Conservation (phyloP, 2,329 filamentous ascomycete species). For the Phaeosphaeriaceae sp. region DNA sequence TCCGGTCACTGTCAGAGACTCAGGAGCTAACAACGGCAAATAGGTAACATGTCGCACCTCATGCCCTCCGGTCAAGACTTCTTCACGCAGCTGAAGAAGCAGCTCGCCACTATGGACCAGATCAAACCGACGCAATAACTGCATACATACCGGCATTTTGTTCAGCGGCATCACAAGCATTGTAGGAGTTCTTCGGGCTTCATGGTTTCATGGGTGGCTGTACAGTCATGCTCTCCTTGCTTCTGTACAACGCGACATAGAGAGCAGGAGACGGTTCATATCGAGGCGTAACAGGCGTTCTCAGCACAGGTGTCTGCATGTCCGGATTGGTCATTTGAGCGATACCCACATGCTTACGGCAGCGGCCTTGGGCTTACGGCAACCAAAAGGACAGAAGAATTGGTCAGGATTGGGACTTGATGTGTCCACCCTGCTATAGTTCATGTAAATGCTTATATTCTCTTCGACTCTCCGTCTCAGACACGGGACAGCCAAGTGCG, state of each 20-base stretch:
- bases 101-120: conserved; percentile 50
- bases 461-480: neutral
- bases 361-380: conserved; percentile 15
- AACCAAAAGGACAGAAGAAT: neutral
- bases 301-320: conserved; percentile 9
- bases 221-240: conserved; percentile 16
- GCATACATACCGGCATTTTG: conserved; percentile 23
- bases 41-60: conserved; percentile 47
- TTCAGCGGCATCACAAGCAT: conserved; percentile 47
- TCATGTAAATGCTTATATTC: conserved; percentile 2
- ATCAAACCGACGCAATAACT: conserved; percentile 38
- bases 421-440: neutral
- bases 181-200: conserved; percentile 42
- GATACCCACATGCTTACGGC: conserved; percentile 36
- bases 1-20: neutral
- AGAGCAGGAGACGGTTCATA: conserved; percentile 22
- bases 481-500: neutral
- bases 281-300: conserved; percentile 38
- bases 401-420: neutral
- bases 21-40: conserved; percentile 16
- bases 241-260: conserved; percentile 20
- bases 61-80: conserved; percentile 56
- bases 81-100: conserved; percentile 55
- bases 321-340: conserved; percentile 23
- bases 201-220: conserved; percentile 21